phyloP scores from a whole-genome alignment of 495 filamentous ascomycete species.

The Aspergillus taichungensis region DNA sequence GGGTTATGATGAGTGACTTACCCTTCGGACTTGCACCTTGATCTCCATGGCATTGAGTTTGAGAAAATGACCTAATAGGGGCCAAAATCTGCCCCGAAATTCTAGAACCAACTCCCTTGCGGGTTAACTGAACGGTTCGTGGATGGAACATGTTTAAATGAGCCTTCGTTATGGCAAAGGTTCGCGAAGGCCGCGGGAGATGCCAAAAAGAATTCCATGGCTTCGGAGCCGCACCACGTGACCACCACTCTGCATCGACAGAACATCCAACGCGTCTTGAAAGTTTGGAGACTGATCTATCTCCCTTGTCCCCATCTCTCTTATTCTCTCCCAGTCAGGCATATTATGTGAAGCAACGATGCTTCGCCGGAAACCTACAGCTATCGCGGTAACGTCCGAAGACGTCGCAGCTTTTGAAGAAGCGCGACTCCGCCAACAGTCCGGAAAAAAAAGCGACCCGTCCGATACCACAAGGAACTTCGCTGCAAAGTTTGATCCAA shows the following conservation, averaged over 20 bases:
- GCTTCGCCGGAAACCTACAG: slow-evolving; percentile 75
- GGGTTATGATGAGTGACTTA: slow-evolving; percentile 3
- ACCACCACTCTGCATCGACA: background rate
- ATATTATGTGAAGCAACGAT: slow-evolving; percentile 31
- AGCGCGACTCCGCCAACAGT: slow-evolving; percentile 25
- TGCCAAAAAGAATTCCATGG: slow-evolving; percentile 2
- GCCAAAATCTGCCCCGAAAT: slow-evolving; percentile 5
- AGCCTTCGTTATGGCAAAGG: background rate
- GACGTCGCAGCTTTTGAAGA: slow-evolving; percentile 74
- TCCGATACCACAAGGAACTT: slow-evolving; percentile 13
- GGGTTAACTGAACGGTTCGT: slow-evolving; percentile 14
- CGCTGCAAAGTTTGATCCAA: slow-evolving; percentile 40
- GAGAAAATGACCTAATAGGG: slow-evolving; percentile 25
- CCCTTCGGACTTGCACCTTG: slow-evolving; percentile 15
- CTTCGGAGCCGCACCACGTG: slow-evolving; percentile 7
- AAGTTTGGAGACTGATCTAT: too few relatives aligned
- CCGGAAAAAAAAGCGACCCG: slow-evolving; percentile 17
- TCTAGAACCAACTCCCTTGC: slow-evolving; percentile 6
- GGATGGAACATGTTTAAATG: slow-evolving; percentile 23
- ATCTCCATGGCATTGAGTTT: slow-evolving; percentile 9
- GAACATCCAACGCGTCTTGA: too few relatives aligned
- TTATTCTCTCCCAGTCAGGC: too few relatives aligned
- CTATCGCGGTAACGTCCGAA: slow-evolving; percentile 68
- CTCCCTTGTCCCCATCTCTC: too few relatives aligned
- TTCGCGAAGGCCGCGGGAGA: background rate